Conservation (phyloP, 164 flowering plant genomes). For the Vitis cinerea region DNA sequence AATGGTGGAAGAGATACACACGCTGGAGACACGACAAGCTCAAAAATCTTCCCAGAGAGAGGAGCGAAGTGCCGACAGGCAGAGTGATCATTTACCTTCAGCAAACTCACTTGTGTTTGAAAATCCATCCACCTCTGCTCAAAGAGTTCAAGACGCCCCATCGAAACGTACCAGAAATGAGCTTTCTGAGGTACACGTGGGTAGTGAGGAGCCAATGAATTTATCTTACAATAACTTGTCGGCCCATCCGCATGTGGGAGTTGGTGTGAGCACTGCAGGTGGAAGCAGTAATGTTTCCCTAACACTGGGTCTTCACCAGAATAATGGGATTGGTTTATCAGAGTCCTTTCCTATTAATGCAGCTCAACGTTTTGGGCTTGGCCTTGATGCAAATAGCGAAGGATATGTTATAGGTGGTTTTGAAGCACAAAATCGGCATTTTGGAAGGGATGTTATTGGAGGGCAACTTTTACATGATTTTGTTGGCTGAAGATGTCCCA, state of each 20-base stretch:
- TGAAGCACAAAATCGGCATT: conserved; percentile 43
- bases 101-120: conserved; percentile 22
- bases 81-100: conserved; percentile 25
- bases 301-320: conserved; percentile 73
- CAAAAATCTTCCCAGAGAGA: conserved; percentile 38
- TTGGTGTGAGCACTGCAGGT: conserved; percentile 28
- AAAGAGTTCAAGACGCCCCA: conserved; percentile 29
- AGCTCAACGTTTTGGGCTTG: conserved; percentile 47
- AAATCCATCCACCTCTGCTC: conserved; percentile 32
- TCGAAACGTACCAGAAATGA: conserved; percentile 46
- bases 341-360: conserved; percentile 49
- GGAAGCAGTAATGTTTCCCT: conserved; percentile 57
- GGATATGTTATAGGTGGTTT: conserved; percentile 42
- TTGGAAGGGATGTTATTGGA: conserved; percentile 43
- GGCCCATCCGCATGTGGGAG: conserved; percentile 28
- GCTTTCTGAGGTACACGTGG: conserved; percentile 19
- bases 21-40: conserved; percentile 60
- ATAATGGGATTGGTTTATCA: conserved; percentile 43
- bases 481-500: conserved; percentile 38
- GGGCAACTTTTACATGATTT: conserved; percentile 62
- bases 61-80: conserved; percentile 22
- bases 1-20: conserved; percentile 84
- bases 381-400: conserved; percentile 30
- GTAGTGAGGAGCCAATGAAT: conserved; percentile 25
- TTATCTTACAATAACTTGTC: conserved; percentile 34